Conservation (phyloP, 176 grass and related monocot species). For the Aechmea fasciata region DNA sequence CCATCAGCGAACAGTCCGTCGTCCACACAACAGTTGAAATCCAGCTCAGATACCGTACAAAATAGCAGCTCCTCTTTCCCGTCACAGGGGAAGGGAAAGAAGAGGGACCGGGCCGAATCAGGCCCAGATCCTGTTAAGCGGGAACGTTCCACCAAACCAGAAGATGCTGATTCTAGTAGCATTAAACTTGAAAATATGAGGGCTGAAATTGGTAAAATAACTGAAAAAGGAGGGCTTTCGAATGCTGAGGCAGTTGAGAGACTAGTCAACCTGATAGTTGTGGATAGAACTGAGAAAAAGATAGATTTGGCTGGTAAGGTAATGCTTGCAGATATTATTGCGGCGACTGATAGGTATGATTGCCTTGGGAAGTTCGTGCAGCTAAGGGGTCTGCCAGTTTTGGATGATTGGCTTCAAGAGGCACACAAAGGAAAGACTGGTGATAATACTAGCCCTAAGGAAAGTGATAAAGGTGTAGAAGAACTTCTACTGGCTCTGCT, state of each 20-base stretch:
- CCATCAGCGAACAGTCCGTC: conserved; percentile 33
- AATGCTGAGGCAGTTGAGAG: conserved; percentile 64
- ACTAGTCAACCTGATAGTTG: conserved; percentile 61
- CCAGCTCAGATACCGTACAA: conserved; percentile 27
- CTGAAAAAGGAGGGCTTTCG: conserved; percentile 63
- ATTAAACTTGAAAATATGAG: conserved; percentile 46
- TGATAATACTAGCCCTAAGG: conserved; percentile 59
- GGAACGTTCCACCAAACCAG: conserved; percentile 29
- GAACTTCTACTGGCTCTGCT: conserved; percentile 72
- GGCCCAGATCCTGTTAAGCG: conserved; percentile 32
- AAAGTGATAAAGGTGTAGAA: conserved; percentile 49
- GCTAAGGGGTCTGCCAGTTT: conserved; percentile 61
- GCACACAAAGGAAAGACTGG: conserved; percentile 50
- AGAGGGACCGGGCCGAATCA: conserved; percentile 44
- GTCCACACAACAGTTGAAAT: conserved; percentile 43
- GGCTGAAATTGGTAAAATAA: conserved; percentile 52
- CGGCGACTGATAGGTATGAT: conserved; percentile 57
- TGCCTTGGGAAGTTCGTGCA: conserved; percentile 69
- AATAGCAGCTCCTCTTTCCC: conserved; percentile 26
- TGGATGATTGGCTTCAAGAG: conserved; percentile 89
- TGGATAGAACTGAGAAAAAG: conserved; percentile 63
- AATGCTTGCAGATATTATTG: conserved; percentile 67
- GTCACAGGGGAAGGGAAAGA: conserved; percentile 45
- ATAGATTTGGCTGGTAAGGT: conserved; percentile 50
- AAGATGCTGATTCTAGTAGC: conserved; percentile 37